These are phyloP conservation scores for Cladosporium sp. DNA, from an alignment of 2,329 filamentous ascomycete genomes.

Conservation along the genomic window DNA sequence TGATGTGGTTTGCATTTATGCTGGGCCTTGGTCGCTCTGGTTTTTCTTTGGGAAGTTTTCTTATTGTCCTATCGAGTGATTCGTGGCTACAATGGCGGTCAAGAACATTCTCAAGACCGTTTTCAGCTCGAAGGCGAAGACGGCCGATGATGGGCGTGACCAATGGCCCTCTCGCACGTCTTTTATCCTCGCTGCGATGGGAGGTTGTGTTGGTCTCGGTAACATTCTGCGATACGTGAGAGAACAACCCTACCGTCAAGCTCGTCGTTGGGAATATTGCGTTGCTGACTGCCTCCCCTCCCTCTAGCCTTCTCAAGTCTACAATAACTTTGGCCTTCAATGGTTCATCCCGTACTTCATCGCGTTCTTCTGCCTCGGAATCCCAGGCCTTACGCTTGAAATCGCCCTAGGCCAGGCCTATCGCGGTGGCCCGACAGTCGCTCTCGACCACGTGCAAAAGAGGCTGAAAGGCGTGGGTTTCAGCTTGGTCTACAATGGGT, in stretches of 20 bases:
- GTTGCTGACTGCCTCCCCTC: neutral
- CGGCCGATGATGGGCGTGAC: constrained; percentile 43
- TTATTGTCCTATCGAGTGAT: too few relatives aligned
- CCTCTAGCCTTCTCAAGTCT: constrained; percentile 52
- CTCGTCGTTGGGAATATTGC: too few relatives aligned
- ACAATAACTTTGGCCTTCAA: constrained; percentile 56
- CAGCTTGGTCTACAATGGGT: constrained; percentile 48
- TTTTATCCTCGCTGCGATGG: constrained; percentile 55
- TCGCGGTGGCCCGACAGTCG: constrained; percentile 26
- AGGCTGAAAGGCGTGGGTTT: constrained; percentile 52
- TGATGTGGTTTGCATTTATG: too few relatives aligned
- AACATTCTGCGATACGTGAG: constrained; percentile 32
- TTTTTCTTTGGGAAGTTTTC: too few relatives aligned
- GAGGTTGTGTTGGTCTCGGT: constrained; percentile 54
- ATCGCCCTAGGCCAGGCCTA: constrained; percentile 52
- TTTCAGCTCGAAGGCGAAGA: constrained; percentile 15
- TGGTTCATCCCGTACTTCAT: constrained; percentile 56
- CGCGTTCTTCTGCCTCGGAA: constrained; percentile 53
- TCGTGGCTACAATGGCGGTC: constrained; percentile 5
- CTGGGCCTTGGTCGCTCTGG: too few relatives aligned
- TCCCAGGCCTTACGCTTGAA: constrained; percentile 53
- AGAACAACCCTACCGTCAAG: too few relatives aligned
- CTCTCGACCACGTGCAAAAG: constrained; percentile 44
- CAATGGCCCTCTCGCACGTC: constrained; percentile 53
- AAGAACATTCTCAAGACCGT: constrained; percentile 11